Evolutionary conservation across 2,329 filamentous ascomycete species (phyloP).

Genomic region (Cladosporium sp.): DNA sequence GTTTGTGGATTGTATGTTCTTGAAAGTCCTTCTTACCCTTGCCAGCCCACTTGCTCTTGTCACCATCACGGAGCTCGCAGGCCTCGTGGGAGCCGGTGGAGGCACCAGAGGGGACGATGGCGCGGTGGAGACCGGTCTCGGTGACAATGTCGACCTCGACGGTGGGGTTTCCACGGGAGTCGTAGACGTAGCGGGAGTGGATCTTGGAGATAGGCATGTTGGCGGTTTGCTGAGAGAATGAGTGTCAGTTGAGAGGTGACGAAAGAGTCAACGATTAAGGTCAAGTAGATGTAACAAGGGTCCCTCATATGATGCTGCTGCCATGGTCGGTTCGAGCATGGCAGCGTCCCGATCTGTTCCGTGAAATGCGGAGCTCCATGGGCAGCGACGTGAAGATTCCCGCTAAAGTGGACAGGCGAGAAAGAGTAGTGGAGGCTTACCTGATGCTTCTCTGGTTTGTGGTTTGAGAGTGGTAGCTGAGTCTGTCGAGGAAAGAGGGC

Average conservation of each 20-base stretch:
- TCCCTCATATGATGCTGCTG: background rate
- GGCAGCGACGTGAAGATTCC: slow-evolving; percentile 17
- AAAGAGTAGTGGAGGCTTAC: slow-evolving; percentile 15
- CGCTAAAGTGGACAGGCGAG: slow-evolving; percentile 6
- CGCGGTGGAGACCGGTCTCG: slow-evolving; percentile 93
- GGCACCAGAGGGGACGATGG: slow-evolving; percentile 94
- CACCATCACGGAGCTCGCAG: slow-evolving; percentile 56
- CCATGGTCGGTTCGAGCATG: background rate
- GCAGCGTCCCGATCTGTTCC: slow-evolving; percentile 13
- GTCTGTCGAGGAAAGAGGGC: background rate
- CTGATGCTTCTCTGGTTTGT: slow-evolving; percentile 17
- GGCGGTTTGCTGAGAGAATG: slow-evolving; percentile 28
- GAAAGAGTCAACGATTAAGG: background rate
- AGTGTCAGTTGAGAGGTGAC: slow-evolving; percentile 3
- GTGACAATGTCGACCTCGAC: slow-evolving; percentile 98
- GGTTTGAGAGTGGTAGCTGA: background rate
- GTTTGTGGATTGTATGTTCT: slow-evolving; percentile 2
- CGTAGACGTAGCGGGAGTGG: slow-evolving; percentile 79
- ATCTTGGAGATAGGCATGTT: slow-evolving; percentile 72
- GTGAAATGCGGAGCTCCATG: slow-evolving; percentile 22
- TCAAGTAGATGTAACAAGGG: background rate
- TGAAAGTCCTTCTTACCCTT: slow-evolving; percentile 45
- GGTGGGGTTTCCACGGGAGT: slow-evolving; percentile 97
- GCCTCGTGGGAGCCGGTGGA: slow-evolving; percentile 71
- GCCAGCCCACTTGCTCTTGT: slow-evolving; percentile 56